Evolutionary conservation across 768 basidiomycete genomes (phyloP).

Genomic region (Pulveroboletus sp.): DNA sequence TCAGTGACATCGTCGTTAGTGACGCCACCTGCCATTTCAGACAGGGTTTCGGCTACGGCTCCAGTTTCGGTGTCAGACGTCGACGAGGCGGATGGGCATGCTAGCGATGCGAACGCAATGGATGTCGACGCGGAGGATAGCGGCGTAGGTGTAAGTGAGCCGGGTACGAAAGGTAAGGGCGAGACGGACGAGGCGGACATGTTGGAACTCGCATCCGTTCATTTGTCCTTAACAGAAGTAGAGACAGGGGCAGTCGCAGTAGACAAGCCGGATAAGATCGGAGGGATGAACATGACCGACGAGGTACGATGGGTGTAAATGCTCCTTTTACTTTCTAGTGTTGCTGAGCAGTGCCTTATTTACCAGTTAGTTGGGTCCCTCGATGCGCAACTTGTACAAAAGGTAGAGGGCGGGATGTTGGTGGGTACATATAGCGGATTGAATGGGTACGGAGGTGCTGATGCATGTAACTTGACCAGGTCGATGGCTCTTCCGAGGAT

Average conservation of each 20-base stretch:
- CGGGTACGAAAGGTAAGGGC: neutral
- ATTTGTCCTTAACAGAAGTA: slow-evolving; percentile 7
- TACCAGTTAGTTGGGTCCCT: neutral
- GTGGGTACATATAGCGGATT: slow-evolving; percentile 1
- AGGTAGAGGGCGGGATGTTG: neutral
- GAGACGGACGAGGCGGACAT: slow-evolving; percentile 16
- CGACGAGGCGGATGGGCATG: too few relatives aligned
- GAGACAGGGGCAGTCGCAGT: neutral
- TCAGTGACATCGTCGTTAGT: neutral
- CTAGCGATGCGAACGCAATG: neutral
- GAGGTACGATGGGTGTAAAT: slow-evolving; percentile 9
- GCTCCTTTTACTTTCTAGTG: neutral
- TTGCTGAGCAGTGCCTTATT: neutral
- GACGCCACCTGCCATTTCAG: neutral
- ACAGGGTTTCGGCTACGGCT: neutral
- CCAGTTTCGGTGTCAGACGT: neutral
- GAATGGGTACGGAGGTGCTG: neutral
- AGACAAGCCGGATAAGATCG: neutral
- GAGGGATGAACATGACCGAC: neutral
- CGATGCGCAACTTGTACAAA: neutral
- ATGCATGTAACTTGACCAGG: neutral
- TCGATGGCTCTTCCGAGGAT: neutral
- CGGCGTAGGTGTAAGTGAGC: neutral
- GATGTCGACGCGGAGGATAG: neutral
- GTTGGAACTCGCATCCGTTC: slow-evolving; percentile 24